phyloP scores from a whole-genome alignment of 2,329 filamentous ascomycete genomes.

The Ascochyta viciae-villosae region DNA sequence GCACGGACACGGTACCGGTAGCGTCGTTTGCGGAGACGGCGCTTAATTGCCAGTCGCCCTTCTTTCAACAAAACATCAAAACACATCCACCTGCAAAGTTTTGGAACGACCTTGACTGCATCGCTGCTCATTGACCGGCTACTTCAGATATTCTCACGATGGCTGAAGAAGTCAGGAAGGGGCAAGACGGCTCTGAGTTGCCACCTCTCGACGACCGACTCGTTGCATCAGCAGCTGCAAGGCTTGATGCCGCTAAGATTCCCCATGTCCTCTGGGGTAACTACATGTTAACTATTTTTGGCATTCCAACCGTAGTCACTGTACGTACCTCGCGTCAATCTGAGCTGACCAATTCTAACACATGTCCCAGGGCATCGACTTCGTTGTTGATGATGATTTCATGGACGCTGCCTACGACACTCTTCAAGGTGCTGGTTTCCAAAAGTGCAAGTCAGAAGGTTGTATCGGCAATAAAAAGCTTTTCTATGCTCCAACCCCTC shows the following conservation, averaged over 20 bases:
- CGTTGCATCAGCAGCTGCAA: conserved; percentile 9
- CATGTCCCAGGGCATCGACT: conserved; percentile 4
- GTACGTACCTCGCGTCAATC: not conserved
- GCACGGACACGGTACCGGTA: no score
- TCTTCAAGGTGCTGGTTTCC: conserved; percentile 3
- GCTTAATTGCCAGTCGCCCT: no score
- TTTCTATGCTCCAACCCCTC: conserved; percentile 3
- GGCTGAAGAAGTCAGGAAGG: conserved; percentile 1
- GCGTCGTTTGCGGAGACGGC: no score
- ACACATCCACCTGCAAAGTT: not conserved
- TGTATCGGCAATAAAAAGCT: conserved; percentile 4
- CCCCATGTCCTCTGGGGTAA: conserved; percentile 8
- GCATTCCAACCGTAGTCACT: conserved; percentile 7
- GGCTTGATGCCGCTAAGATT: conserved; percentile 7
- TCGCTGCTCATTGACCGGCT: not conserved
- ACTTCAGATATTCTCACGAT: not conserved
- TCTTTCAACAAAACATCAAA: not conserved
- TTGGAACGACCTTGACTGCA: not conserved
- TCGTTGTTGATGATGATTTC: conserved; percentile 9
- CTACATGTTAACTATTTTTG: conserved; percentile 8
- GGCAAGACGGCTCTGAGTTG: conserved; percentile 4
- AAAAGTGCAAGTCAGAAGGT: conserved; percentile 5
- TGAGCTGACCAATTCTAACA: conserved; percentile 7
- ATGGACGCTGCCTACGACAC: conserved; percentile 10
- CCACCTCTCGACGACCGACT: conserved; percentile 6